These are phyloP conservation scores for Hypoxylon rubiginosum DNA, from an alignment of 2,329 filamentous ascomycete species.

Conservation along the genomic window DNA sequence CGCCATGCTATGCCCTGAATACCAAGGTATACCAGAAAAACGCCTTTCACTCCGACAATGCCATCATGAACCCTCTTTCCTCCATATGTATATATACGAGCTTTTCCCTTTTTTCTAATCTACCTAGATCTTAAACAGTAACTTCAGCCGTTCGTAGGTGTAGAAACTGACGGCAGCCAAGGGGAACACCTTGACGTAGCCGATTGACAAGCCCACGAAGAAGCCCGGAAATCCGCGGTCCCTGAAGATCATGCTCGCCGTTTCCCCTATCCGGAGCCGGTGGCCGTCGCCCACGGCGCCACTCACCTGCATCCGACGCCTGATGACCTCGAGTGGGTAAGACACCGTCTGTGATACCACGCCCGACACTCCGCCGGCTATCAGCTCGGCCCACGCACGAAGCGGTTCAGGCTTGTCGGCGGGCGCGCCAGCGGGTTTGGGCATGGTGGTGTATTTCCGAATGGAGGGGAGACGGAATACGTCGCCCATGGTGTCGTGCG, in stretches of 20 bases:
- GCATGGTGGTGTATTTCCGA: conserved; percentile 80
- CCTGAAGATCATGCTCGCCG: conserved; percentile 77
- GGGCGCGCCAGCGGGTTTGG: conserved; percentile 67
- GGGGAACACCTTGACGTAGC: conserved; percentile 93
- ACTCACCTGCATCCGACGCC: conserved; percentile 94
- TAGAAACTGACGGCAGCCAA: conserved; percentile 82
- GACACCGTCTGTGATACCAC: conserved; percentile 91
- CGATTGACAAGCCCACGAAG: conserved; percentile 93
- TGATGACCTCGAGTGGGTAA: conserved; percentile 93
- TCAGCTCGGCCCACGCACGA: conserved; percentile 87
- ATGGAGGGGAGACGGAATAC: conserved; percentile 78
- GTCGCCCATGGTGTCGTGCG: conserved; percentile 91
- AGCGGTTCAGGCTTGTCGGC: conserved; percentile 77
- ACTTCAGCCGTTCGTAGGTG: conserved; percentile 75
- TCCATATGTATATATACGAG: conserved; percentile 14
- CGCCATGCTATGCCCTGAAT: conserved; percentile 34
- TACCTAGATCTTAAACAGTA: conserved; percentile 72
- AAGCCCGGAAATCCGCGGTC: conserved; percentile 86
- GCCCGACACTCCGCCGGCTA: conserved; percentile 86
- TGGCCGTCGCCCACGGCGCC: conserved; percentile 93
- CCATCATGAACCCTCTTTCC: background rate
- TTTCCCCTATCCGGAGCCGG: conserved; percentile 82
- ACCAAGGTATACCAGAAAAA: conserved; percentile 36
- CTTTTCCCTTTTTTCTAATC: conserved; percentile 1
- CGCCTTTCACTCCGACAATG: conserved; percentile 42